Percentiles rank a stretch among this genome's conserved stretches.
Conservation (phyloP, 805 yeast species). For the Saccharomycopsis oosterbeekiorum region DNA sequence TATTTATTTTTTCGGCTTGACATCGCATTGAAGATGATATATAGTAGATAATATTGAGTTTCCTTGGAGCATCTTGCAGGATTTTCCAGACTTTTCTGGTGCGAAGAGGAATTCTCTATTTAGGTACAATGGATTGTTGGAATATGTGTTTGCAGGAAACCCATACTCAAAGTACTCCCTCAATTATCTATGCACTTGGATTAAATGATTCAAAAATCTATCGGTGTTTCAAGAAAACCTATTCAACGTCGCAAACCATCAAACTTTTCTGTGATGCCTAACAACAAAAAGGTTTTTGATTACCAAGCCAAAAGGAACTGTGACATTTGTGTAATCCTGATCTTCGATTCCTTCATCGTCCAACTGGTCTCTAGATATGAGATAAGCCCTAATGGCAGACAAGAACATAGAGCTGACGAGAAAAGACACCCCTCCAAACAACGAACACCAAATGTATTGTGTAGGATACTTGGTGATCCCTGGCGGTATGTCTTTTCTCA, state of each 20-base stretch:
- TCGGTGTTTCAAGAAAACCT: too few species aligned
- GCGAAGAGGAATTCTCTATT: too few species aligned
- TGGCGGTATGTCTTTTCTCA: constrained; percentile 26
- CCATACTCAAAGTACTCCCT: too few species aligned
- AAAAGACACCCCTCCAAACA: constrained; percentile 51
- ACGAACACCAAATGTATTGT: constrained; percentile 41
- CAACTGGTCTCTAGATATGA: constrained; percentile 38
- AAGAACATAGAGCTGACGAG: constrained; percentile 35
- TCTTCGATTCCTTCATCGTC: constrained; percentile 22
- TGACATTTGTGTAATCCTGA: constrained; percentile 23
- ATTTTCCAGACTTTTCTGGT: too few species aligned
- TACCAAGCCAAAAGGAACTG: not conserved
- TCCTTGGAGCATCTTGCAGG: too few species aligned
- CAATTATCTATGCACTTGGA: too few species aligned
- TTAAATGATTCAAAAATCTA: too few species aligned
- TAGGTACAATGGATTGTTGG: too few species aligned
- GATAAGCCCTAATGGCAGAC: constrained; percentile 42
- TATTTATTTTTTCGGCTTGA: too few species aligned
- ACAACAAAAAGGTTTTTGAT: not conserved
- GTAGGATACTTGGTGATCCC: constrained; percentile 16
- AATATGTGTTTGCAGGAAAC: too few species aligned
- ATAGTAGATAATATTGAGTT: too few species aligned
- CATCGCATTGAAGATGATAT: too few species aligned
- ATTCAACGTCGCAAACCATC: not conserved
- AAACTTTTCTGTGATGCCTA: not conserved